Evolutionary conservation across 2,329 filamentous ascomycete genomes (phyloP).

Genomic region (Blastomyces gilchristii): DNA sequence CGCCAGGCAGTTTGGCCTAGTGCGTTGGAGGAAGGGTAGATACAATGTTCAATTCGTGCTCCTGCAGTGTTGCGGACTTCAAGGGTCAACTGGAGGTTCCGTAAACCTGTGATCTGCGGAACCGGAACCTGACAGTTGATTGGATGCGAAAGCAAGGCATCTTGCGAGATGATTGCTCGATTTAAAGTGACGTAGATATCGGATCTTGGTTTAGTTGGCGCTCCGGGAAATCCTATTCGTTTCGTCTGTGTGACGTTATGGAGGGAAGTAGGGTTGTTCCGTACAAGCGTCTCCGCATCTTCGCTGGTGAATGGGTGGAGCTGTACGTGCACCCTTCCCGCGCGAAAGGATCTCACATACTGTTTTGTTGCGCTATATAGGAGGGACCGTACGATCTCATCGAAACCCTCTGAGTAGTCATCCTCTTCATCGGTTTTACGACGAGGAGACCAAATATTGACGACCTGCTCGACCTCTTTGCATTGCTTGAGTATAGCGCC

Average conservation of each 20-base stretch:
- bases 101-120: conserved; percentile 52
- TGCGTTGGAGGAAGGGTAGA: conserved; percentile 75
- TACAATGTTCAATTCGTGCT: conserved; percentile 76
- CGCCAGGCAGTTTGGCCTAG: conserved; percentile 75
- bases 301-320: conserved; percentile 66
- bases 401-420: conserved; percentile 56
- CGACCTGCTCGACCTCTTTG: conserved; percentile 62
- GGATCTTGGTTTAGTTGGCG: conserved; percentile 74
- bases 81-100: conserved; percentile 75
- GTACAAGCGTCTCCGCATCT: conserved; percentile 72
- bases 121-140: conserved; percentile 74
- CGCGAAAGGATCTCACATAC: conserved; percentile 60
- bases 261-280: conserved; percentile 75
- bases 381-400: conserved; percentile 62
- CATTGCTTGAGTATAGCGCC: conserved; percentile 62
- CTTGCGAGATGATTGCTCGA: conserved; percentile 63
- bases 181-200: conserved; percentile 90
- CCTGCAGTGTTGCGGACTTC: conserved; percentile 74
- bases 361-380: conserved; percentile 61
- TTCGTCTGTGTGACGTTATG: conserved; percentile 69
- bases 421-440: conserved; percentile 47
- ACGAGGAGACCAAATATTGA: conserved; percentile 65
- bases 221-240: conserved; percentile 89
- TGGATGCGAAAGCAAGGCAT: conserved; percentile 53
- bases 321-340: conserved; percentile 69